Evolutionary conservation across 2,329 filamentous ascomycete species (phyloP).

Genomic region (Sporothrix luriei): DNA sequence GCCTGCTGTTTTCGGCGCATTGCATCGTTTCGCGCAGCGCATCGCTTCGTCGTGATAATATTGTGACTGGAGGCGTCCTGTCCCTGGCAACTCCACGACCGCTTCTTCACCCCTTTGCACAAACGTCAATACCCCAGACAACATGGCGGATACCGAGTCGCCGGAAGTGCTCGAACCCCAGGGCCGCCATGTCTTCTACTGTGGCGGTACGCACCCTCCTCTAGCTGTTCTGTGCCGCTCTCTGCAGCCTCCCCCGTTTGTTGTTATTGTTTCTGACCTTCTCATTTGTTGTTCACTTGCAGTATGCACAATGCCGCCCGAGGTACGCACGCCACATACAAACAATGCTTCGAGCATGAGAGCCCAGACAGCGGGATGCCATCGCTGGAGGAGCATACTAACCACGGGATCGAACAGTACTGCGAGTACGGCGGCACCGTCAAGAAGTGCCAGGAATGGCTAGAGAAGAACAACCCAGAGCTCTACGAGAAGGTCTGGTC

Average conservation of each 20-base stretch:
- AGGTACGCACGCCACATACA: constrained; percentile 51
- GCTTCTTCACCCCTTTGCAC: background rate
- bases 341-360: background rate
- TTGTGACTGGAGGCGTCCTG: background rate
- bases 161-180: constrained; percentile 53
- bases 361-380: background rate
- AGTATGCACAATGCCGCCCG: constrained; percentile 68
- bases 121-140: constrained; percentile 14
- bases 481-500: constrained; percentile 85
- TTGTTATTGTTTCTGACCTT: background rate
- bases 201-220: constrained; percentile 55
- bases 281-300: constrained; percentile 33
- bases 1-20: constrained; percentile 15
- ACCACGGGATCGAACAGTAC: constrained; percentile 62
- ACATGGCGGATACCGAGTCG: constrained; percentile 59
- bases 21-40: background rate
- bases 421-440: constrained; percentile 97
- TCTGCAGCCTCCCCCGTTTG: no score
- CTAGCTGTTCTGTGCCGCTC: no score
- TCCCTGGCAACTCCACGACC: background rate
- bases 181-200: constrained; percentile 58
- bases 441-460: constrained; percentile 97
- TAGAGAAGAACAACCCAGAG: constrained; percentile 70
- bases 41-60: background rate
- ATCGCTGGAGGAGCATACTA: background rate